Conservation (phyloP, 1,284 basidiomycete species). For the Pseudozyma flocculosa region DNA sequence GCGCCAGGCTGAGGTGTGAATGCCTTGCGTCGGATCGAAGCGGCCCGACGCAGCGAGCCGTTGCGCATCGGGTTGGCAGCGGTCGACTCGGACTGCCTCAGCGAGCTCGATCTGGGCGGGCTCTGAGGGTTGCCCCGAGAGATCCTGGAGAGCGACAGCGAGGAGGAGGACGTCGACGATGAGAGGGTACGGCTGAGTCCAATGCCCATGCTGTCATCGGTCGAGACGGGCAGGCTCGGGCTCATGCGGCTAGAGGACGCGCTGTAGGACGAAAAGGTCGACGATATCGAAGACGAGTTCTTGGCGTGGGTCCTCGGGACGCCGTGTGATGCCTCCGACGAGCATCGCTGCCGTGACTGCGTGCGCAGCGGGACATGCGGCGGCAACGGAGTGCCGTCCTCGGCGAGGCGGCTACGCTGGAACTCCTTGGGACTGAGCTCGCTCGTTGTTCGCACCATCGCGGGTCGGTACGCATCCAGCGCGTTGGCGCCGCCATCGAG, state of each 20-base stretch:
- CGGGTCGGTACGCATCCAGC: not conserved
- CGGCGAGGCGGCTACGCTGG: too few species aligned
- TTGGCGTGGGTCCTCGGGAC: not conserved
- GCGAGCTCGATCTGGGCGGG: conserved; percentile 15
- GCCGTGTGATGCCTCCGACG: conserved; percentile 17
- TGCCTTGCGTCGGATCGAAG: not conserved
- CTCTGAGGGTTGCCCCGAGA: conserved; percentile 7
- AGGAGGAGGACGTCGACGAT: too few species aligned
- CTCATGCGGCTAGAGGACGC: conserved; percentile 11
- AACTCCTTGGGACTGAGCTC: not conserved
- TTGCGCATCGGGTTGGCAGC: not conserved
- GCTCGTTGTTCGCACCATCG: not conserved
- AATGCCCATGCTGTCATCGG: not conserved
- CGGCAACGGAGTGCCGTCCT: too few species aligned
- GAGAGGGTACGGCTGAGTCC: conserved; percentile 1
- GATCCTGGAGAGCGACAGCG: too few species aligned
- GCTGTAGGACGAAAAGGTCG: conserved; percentile 8
- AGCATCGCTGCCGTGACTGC: conserved; percentile 24
- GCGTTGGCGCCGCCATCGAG: not conserved
- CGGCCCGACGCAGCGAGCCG: not conserved
- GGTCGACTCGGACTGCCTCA: conserved; percentile 7
- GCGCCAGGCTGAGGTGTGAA: too few species aligned
- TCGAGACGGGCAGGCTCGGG: conserved; percentile 3
- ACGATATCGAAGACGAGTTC: conserved; percentile 7
- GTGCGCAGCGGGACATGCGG: conserved; percentile 16